Percentiles rank a stretch among this genome's conserved stretches.
Conservation (phyloP, 108 stramenopile genomes). For the Nitzschia putrida region DNA sequence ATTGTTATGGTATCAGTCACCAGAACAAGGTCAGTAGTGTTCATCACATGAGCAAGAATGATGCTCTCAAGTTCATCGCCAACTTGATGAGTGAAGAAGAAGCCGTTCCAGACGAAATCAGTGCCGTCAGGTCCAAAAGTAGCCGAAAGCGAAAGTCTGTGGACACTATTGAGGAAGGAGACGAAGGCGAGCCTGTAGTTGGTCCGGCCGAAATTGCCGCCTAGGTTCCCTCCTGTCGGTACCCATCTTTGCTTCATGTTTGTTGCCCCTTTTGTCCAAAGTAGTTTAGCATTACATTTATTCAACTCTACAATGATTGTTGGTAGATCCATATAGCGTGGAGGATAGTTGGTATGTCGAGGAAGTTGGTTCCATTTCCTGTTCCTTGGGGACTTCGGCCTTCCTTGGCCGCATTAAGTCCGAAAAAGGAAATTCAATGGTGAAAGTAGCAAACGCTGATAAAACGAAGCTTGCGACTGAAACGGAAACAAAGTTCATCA, state of each 20-base stretch:
- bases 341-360: no score
- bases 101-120: conserved; percentile 69
- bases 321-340: no score
- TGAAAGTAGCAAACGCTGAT: conserved; percentile 28
- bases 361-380: no score
- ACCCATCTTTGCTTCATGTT: no score
- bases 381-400: background rate
- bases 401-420: conserved; percentile 13
- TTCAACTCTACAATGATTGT: no score
- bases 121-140: conserved; percentile 33
- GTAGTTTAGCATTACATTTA: no score
- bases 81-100: conserved; percentile 91
- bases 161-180: conserved; percentile 9
- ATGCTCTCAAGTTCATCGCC: conserved; percentile 85
- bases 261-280: no score
- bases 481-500: conserved; percentile 37
- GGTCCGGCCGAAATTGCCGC: conserved; percentile 1
- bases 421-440: conserved; percentile 49
- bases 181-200: background rate
- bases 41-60: conserved; percentile 79
- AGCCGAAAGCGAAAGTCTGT: conserved; percentile 43
- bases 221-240: background rate
- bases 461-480: conserved; percentile 43
- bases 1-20: conserved; percentile 87
- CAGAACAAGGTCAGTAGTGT: conserved; percentile 88